Base-by-base conservation (phyloP, 2,329 filamentous ascomycete genomes). In the Cryphonectria parasitica region DNA sequence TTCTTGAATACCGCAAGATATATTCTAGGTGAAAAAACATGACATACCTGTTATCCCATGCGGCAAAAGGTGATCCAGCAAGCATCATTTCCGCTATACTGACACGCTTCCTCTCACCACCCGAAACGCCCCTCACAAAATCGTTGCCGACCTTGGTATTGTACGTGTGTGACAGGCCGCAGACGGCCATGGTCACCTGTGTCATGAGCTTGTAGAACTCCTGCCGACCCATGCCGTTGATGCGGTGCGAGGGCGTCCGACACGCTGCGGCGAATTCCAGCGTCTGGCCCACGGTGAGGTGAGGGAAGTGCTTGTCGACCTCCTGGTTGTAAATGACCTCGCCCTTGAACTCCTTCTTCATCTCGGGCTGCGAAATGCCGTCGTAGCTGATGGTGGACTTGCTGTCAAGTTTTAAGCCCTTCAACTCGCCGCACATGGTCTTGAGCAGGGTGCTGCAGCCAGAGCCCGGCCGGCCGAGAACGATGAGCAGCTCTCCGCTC, bases 21-120 rank as follows among this genome's bases (percentile, higher is more conserved):
- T 36, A 17, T 39, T 22, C 8, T 34, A 13, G n/a, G 41, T 15
- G 19, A n/a, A 2, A n/a, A 31, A 11, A 4, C 11, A 11, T 64
- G 3, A 45, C 61, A 3, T 66, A 79, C 77, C 86, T 90, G 74
- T 93, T 93, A 72, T 92, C 93, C 92, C 93, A 96, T 0, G 80
- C 82, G 7, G 76, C 78, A 56, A 89, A 79, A 0, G 86, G 86
- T 0, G 88, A 87, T 45, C 85, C 83, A 22, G 90, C 90, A 15
- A 94, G 83, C 71, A 91, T 86, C 74, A 92, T 93, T 79, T 96
- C 93, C 0, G 91, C 92, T 72, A 96, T 94, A 61, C 90, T 92
- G 6, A 97, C 93, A 78, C 94, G 89, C 82, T 96, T 95, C 69
- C 90, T 84, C 78, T 93, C 91, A 52, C 91, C 91, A 36, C 91